A percentile compares a stretch with the other conserved stretches of the same genome.
These are phyloP conservation scores for Aspergillus sclerotiicarbonarius DNA, from an alignment of 495 filamentous ascomycete species.

Conservation along the genomic window DNA sequence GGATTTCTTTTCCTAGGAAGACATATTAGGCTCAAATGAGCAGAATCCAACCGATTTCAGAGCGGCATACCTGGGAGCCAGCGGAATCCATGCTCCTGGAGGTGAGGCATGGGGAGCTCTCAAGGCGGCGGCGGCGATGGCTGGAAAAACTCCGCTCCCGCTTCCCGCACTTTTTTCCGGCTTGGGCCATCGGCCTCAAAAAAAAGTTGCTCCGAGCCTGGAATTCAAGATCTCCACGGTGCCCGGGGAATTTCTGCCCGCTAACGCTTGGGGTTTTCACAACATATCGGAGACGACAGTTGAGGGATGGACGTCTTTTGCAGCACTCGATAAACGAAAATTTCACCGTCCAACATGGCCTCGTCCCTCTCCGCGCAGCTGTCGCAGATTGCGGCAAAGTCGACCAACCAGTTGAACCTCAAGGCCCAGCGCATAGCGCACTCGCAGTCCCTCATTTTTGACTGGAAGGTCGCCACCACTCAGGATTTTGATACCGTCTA, in stretches of 20 bases:
- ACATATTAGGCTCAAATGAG: background rate
- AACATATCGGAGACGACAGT: slow-evolving; percentile 4
- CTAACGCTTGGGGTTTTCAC: background rate
- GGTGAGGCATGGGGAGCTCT: slow-evolving; percentile 9
- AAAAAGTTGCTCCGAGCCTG: slow-evolving; percentile 33
- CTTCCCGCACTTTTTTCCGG: slow-evolving; percentile 20
- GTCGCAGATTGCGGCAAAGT: slow-evolving; percentile 73
- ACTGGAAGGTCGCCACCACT: slow-evolving; percentile 70
- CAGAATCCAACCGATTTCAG: background rate
- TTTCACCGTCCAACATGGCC: slow-evolving; percentile 56
- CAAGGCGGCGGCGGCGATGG: slow-evolving; percentile 1
- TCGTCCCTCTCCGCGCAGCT: slow-evolving; percentile 77
- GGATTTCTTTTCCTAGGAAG: slow-evolving; percentile 35
- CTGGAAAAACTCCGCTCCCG: slow-evolving; percentile 30
- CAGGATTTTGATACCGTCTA: slow-evolving; percentile 90
- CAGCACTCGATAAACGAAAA: slow-evolving; percentile 17
- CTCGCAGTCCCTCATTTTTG: slow-evolving; percentile 89
- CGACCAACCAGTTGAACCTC: slow-evolving; percentile 76
- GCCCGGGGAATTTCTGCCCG: slow-evolving; percentile 4
- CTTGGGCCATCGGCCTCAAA: slow-evolving; percentile 20
- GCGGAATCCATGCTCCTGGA: slow-evolving; percentile 38
- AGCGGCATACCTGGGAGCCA: slow-evolving; percentile 32
- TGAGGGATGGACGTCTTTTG: slow-evolving; percentile 25
- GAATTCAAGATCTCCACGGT: slow-evolving; percentile 12
- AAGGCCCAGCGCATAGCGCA: slow-evolving; percentile 86